phyloP scores from a whole-genome alignment of 805 yeast genomes.

The Hanseniaspora osmophila region DNA sequence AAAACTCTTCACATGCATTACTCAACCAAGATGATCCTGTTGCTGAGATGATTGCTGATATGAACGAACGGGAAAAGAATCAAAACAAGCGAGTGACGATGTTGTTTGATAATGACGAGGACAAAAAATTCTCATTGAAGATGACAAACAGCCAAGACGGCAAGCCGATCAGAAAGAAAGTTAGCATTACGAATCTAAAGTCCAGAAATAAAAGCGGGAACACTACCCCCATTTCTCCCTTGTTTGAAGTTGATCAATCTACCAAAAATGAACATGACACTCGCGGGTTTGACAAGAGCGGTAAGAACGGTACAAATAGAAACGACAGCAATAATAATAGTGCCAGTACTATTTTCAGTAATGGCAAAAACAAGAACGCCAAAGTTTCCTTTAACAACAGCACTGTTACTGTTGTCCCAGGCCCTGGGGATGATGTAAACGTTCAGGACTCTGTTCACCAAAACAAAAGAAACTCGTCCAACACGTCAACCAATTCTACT shows the following conservation, averaged over 20 bases:
- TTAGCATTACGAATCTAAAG: not conserved
- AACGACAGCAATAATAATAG: not conserved
- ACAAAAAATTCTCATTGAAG: not conserved
- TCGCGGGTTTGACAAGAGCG: not conserved
- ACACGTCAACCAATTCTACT: not conserved
- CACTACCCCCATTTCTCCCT: not conserved
- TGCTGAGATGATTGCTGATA: not conserved
- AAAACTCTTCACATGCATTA: no score
- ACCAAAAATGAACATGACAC: not conserved
- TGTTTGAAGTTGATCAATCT: not conserved
- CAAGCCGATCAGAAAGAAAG: not conserved
- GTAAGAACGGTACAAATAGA: not conserved
- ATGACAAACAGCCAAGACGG: not conserved
- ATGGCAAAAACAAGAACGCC: no score
- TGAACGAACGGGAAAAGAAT: conserved; percentile 1
- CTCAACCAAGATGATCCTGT: no score
- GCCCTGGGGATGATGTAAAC: not conserved
- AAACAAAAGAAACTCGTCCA: not conserved
- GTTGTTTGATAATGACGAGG: conserved; percentile 18
- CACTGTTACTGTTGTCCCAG: not conserved
- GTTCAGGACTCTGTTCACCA: not conserved
- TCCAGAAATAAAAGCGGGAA: not conserved
- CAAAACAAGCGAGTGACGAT: conserved; percentile 15
- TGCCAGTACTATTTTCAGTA: not conserved
- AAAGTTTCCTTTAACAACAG: no score